Evolutionary conservation across 495 filamentous ascomycete species (phyloP), one percentile per base, ranked within the genome.

Genomic region (Chaetomium fimeti): DNA sequence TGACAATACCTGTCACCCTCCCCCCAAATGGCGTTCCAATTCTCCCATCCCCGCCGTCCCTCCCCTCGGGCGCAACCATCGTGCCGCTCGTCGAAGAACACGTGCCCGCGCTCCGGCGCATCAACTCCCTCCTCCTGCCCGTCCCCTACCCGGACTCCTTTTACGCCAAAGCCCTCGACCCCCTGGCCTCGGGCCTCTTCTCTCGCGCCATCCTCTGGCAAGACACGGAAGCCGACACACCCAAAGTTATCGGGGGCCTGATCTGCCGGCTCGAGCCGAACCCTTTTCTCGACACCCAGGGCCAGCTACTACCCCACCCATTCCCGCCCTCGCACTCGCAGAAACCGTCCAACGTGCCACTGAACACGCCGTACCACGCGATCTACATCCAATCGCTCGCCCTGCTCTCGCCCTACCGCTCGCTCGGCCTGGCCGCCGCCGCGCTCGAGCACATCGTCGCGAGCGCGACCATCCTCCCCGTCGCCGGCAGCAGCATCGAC

Each of bases 361-460:
- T 28, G 36, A 32, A 27, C 60, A 68, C 60, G 43, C 73, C 69
- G 32, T 70, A 72, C 47, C 76, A 79, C 68, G 68, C 69, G 81
- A 81, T 98, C 28, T 98, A 98, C 80, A 90, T 98, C 67, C 89
- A 92, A 71, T 96, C 93, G 1, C 82, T 98, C 0, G 84, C 86
- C 56, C 80, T 94, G 0, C 86, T 96, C 13, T 88, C 92, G 0
- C 91, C 94, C 0, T 96, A 94, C 76, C 86, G 94, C 6, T 77
- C 80, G 1, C 82, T 88, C 43, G 93, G 93, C 0, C 82, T 97
- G n/a, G 93, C 90, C 1, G 83, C 88, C 18, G 85, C 88, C 15
- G 80, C 94, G 6, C 80, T 98, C 16, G 69, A 83, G 72, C 74
- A 81, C 68, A 67, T 95, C 61, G 71, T 86, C 32, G 73, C 73